Percentiles rank a stretch among this genome's conserved stretches.
Conservation (phyloP, 106 monocot genomes). For the Platanthera guangdongensis region DNA sequence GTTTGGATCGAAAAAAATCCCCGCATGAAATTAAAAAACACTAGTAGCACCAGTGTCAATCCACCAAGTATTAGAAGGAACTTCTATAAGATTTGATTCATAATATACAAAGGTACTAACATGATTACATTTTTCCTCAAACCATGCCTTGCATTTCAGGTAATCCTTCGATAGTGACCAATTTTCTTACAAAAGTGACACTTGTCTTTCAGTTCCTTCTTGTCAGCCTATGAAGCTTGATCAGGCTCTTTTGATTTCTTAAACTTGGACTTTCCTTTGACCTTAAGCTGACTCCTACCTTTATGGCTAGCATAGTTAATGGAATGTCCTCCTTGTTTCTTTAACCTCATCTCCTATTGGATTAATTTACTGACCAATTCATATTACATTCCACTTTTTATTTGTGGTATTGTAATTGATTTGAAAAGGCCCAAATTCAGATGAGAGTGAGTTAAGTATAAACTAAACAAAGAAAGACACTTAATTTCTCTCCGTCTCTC, state of each 20-base stretch:
- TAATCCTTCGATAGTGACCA: conserved; percentile 13
- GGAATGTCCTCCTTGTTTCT: too few species aligned
- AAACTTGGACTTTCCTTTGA: neutral
- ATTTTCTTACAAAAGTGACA: conserved; percentile 5
- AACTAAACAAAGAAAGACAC: neutral
- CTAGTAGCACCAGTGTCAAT: conserved; percentile 7
- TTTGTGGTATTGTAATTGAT: neutral
- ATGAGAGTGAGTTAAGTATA: neutral
- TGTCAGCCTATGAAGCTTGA: neutral
- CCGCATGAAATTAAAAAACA: conserved; percentile 7
- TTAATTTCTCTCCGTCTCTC: too few species aligned
- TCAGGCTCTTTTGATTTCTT: neutral
- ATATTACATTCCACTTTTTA: neutral
- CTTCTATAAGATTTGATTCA: conserved; percentile 4
- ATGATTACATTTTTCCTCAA: conserved; percentile 13
- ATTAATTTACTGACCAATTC: neutral
- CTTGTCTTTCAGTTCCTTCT: neutral
- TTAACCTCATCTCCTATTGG: neutral
- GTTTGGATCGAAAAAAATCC: conserved; percentile 5
- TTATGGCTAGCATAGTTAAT: neutral
- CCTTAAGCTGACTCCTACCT: neutral
- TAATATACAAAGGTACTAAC: neutral
- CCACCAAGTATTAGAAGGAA: conserved; percentile 13
- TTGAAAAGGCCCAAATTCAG: neutral
- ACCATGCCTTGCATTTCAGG: neutral